phyloP scores from a whole-genome alignment of 768 basidiomycete species.

The Plicaturopsis crispa region DNA sequence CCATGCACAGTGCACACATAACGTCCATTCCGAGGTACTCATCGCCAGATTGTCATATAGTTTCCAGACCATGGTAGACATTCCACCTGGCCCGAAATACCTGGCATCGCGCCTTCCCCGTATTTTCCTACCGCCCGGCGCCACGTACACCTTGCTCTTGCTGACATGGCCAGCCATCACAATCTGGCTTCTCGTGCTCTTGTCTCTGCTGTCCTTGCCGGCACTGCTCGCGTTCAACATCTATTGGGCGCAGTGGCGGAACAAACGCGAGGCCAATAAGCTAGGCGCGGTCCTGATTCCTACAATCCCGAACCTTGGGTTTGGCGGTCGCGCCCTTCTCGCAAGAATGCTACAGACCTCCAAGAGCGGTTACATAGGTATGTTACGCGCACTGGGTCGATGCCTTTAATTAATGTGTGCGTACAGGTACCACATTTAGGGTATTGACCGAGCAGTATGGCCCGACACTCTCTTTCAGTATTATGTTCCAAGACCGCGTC shows the following conservation, averaged over 20 bases:
- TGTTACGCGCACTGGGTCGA: too few species aligned
- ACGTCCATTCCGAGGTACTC: too few species aligned
- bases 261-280: background rate
- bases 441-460: constrained; percentile 11
- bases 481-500: constrained; percentile 21
- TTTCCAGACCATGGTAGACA: too few species aligned
- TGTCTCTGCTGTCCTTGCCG: background rate
- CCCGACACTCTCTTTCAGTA: constrained; percentile 13
- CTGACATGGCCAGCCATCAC: too few species aligned
- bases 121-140: too few species aligned
- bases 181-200: background rate
- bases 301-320: background rate
- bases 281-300: background rate
- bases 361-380: background rate
- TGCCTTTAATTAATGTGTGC: background rate
- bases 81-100: too few species aligned
- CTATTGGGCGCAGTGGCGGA: background rate
- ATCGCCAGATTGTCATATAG: too few species aligned
- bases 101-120: too few species aligned
- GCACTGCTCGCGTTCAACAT: background rate
- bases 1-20: too few species aligned
- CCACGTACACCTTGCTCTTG: too few species aligned
- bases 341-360: background rate
- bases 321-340: background rate
- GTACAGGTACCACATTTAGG: constrained; percentile 1